Percentiles rank a stretch among this genome's conserved stretches.
phyloP scores from a whole-genome alignment of 805 yeast genomes.

The Debaryomyces castellii region DNA sequence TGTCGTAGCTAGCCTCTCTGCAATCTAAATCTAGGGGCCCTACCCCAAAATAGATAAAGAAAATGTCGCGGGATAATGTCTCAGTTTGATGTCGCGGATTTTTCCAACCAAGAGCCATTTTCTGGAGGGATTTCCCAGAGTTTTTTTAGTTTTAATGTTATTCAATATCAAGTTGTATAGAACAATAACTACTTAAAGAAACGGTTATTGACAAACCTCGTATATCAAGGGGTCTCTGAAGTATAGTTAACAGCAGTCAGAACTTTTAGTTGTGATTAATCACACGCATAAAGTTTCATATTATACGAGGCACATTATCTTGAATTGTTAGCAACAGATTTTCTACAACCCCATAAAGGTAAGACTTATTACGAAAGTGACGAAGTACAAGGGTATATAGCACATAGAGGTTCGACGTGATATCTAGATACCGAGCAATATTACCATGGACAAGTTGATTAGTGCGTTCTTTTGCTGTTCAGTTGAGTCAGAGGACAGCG shows the following conservation, averaged over 20 bases:
- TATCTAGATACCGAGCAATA: background rate
- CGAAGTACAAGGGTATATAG: background rate
- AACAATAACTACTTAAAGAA: background rate
- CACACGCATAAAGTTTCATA: background rate
- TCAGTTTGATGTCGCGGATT: background rate
- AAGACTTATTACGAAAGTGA: background rate
- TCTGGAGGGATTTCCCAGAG: background rate
- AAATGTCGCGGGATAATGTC: background rate
- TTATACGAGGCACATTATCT: background rate
- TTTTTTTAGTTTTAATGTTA: background rate
- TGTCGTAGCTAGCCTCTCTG: no score
- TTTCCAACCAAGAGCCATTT: background rate
- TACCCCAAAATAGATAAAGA: background rate
- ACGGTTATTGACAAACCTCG: background rate
- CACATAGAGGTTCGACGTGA: background rate
- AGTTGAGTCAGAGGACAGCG: constrained; percentile 29
- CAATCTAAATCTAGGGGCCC: background rate
- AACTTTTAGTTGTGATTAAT: background rate
- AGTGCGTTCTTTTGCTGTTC: constrained; percentile 40
- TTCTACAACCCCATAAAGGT: background rate
- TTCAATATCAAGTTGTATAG: background rate
- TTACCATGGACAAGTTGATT: constrained; percentile 28
- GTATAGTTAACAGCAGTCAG: background rate
- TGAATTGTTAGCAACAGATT: background rate
- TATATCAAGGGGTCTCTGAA: background rate